Base-by-base conservation (phyloP, 148 eudicot species). In the Silene uniflora region DNA sequence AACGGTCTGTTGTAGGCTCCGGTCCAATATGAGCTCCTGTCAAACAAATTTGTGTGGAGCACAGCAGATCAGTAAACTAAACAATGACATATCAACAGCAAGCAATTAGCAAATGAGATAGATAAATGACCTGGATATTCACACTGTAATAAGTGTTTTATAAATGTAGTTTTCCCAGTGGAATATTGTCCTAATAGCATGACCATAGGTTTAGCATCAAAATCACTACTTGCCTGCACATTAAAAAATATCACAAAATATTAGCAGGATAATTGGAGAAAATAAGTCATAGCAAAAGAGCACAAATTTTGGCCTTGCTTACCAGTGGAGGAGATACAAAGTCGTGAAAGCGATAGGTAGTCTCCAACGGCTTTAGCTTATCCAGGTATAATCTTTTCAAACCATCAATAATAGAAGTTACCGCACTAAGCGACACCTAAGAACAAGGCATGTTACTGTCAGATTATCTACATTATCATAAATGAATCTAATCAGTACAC, bases 1-100 rank as follows among this genome's bases (percentile, higher is more conserved):
- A 95, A 18, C 99, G 86, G 52, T 95, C 99, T 25, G 99, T 95
- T 29, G 99, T 95, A 52, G 99, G 99, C 82, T 95, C 99, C 2
- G 99, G 99, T 77, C 99, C 99, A 84, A 95, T 92, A 84, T 95
- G 99, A 84, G 99, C 92, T 79, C 99, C 99, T 95, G 86, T 76
- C 29, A 68, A 14, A 49, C 23, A 49, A 76, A 19, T 22, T 62
- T 32, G n/a, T 58, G 47, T 29, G 19, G 32, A 8, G 49, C 24
- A 73, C 22, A 27, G 42, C 12, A 19, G 32, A 68, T 68, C 64
- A 78, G 59, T 23, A 27, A 59, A 59, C 29, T 25, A 55, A 56
- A 63, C n/a, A 7, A 35, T 18, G 72, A 58, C 46, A 67, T 24
- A 32, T 67, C 16, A 58, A n/a, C 3, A 61, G 2, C 35, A 19